Evolutionary conservation across 1,284 basidiomycete genomes (phyloP), one percentile per base, ranked within the genome.

Genomic region (Apiotrichum domesticum): DNA sequence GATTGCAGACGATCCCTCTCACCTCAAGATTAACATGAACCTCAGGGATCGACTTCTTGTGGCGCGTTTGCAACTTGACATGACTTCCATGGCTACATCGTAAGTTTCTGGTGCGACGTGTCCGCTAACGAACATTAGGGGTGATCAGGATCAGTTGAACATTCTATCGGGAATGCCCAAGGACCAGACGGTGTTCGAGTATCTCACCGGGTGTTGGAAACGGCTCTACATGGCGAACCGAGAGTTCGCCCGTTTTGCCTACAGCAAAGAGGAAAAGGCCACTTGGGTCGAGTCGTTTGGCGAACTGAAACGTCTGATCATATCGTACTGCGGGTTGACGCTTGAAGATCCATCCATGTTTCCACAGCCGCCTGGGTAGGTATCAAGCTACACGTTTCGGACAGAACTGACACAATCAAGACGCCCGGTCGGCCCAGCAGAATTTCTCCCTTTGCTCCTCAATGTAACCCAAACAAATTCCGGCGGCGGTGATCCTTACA

Each of bases 261-360:
- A 85, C 67, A 75, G 81, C 8, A 82, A 85, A 41, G 76, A 80
- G 3, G 86, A 90, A 48, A 79, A 82, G 9, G 81, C 84, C 56
- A 77, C 78, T 62, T 89, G 88, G 41, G 76, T 83, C 6, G 74
- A 72, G 34, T 76, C 84, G 3, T 79, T 91, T 9, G 86, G 90
- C 46, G 88, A 86, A 67, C 74, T 90, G 34, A 85, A 86, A 43
- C 82, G 87, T 52, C 80, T 98, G 14, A 76, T 98, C 54, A 84
- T 97, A 59, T 92, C 89, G 53, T 98, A 98, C 74, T 83, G 87
- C 11, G 94, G 94, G 7, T 81, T 98, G 57, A 87, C 85, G 13
- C 78, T 98, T 8, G 90, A 95, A 75, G 92, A 94, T 60, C 90
- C 94, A 0, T 72, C 73, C 46, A 94, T 98, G 88, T 98, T 99